phyloP scores from a whole-genome alignment of 768 basidiomycete genomes.

The Xerocomellus intermedius region DNA sequence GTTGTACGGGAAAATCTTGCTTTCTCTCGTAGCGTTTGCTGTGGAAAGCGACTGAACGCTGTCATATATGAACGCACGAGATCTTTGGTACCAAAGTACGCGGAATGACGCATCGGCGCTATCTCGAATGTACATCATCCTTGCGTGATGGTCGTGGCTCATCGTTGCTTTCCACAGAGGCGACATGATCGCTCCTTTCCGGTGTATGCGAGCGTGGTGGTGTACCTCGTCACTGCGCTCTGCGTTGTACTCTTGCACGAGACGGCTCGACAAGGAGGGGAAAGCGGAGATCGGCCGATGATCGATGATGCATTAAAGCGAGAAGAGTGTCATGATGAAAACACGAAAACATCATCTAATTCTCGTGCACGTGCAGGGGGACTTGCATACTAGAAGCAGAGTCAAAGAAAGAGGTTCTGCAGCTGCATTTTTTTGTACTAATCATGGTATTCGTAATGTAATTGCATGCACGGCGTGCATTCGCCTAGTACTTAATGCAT shows the following conservation, averaged over 20 bases:
- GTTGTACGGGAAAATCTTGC: constrained; percentile 54
- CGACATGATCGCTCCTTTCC: constrained; percentile 86
- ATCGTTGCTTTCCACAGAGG: constrained; percentile 46
- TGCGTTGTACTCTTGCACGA: constrained; percentile 63
- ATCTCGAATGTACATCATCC: constrained; percentile 64
- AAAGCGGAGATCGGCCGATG: constrained; percentile 9
- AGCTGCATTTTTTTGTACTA: too few species aligned
- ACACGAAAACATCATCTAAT: too few species aligned
- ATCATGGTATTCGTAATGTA: too few species aligned
- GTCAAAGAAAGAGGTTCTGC: too few species aligned
- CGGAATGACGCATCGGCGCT: constrained; percentile 88
- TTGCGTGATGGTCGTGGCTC: too few species aligned
- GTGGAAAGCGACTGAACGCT: neutral
- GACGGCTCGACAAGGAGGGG: constrained; percentile 38
- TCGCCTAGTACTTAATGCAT: too few species aligned
- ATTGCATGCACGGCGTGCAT: too few species aligned
- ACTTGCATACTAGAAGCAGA: too few species aligned
- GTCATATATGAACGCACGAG: constrained; percentile 71
- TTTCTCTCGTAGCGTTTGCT: neutral
- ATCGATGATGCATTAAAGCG: constrained; percentile 21
- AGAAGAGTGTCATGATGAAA: too few species aligned
- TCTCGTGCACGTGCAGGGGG: too few species aligned
- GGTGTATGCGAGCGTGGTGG: constrained; percentile 69
- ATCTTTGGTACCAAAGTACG: constrained; percentile 84
- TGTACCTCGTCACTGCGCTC: constrained; percentile 61